Evolutionary conservation across 441 rosid species (phyloP).

Genomic region (Sinapis alba): DNA sequence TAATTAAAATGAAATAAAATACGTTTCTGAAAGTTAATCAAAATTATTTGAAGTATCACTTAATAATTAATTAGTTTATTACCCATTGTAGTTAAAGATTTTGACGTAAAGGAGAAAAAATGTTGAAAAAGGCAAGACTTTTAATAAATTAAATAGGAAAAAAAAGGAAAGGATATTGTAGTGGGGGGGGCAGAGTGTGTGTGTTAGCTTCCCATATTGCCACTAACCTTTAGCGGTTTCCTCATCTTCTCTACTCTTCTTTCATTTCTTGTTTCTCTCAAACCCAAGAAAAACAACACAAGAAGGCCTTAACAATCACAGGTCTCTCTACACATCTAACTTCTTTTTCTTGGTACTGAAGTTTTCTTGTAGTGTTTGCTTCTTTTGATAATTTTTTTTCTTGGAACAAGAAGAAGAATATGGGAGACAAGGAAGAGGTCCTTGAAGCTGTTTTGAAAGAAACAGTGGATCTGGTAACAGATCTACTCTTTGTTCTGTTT

Average conservation of each 20-base stretch:
- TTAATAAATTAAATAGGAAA: background rate
- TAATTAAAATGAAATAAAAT: background rate
- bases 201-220: conserved; percentile 40
- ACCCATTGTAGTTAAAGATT: background rate
- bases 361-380: conserved; percentile 13
- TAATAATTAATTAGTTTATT: background rate
- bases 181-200: conserved; percentile 26
- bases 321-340: conserved; percentile 2
- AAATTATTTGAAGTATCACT: too few relatives aligned
- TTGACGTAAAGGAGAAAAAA: conserved; percentile 15
- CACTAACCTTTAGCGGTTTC: conserved; percentile 43
- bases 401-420: conserved; percentile 24
- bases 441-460: conserved; percentile 89
- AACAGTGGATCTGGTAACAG: conserved; percentile 93
- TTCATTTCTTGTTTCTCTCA: conserved; percentile 19
- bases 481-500: conserved; percentile 53
- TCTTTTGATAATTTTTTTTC: background rate
- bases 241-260: conserved; percentile 28
- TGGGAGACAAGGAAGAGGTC: conserved; percentile 75
- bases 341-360: background rate
- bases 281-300: background rate
- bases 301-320: background rate
- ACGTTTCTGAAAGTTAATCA: background rate
- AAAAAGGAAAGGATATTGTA: conserved; percentile 8
- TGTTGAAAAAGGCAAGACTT: conserved; percentile 18